phyloP scores from a whole-genome alignment of 371 early-diverging fungal genomes.

The Circinella umbellata region DNA sequence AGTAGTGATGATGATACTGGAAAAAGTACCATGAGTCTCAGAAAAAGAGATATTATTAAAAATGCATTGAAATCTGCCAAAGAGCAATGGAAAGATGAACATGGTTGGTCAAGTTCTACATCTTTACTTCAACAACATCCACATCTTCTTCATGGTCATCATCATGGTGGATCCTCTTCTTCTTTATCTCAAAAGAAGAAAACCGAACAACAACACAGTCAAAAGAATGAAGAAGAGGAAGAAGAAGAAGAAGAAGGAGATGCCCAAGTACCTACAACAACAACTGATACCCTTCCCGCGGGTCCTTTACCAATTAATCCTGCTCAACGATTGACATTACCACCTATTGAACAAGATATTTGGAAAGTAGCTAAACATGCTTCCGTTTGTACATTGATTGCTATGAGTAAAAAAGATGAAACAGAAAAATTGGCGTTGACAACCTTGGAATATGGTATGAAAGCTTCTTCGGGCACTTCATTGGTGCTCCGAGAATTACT shows the following conservation, averaged over 20 bases:
- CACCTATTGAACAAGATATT: conserved; percentile 38
- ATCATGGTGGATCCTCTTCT: not conserved
- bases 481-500: conserved; percentile 37
- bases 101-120: conserved; percentile 32
- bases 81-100: conserved; percentile 42
- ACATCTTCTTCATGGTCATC: too few relatives aligned
- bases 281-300: not conserved
- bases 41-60: conserved; percentile 38
- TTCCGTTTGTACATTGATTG: conserved; percentile 47
- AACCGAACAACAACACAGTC: not conserved
- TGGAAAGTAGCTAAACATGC: conserved; percentile 44
- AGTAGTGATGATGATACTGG: conserved; percentile 24
- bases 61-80: conserved; percentile 36
- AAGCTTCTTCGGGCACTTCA: conserved; percentile 19
- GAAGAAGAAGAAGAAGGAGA: not conserved
- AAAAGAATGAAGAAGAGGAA: not conserved
- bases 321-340: conserved; percentile 10
- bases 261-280: not conserved
- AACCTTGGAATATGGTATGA: conserved; percentile 36
- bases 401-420: not conserved
- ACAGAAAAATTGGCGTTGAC: conserved; percentile 37
- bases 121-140: conserved; percentile 6
- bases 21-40: conserved; percentile 7
- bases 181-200: not conserved
- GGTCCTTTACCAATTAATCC: conserved; percentile 8